These are phyloP conservation scores for Talaromyces atroroseus DNA, from an alignment of 2,329 filamentous ascomycete species.

Conservation along the genomic window DNA sequence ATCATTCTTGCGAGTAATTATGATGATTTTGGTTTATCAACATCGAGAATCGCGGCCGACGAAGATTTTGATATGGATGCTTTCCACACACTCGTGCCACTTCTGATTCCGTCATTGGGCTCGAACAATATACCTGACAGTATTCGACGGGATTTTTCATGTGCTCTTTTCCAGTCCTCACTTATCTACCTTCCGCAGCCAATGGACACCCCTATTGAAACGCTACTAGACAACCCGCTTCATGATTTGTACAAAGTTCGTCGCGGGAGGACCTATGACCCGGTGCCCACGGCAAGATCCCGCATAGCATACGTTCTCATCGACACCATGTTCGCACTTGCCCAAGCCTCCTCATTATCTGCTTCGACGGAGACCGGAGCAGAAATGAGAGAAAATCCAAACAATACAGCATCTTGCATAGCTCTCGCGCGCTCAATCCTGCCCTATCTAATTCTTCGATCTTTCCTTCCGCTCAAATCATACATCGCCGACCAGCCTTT, in stretches of 20 bases:
- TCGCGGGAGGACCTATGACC: constrained; percentile 66
- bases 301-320: constrained; percentile 76
- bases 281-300: constrained; percentile 58
- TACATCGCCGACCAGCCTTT: constrained; percentile 91
- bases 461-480: constrained; percentile 71
- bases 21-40: constrained; percentile 39
- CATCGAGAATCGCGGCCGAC: constrained; percentile 55
- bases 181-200: constrained; percentile 69
- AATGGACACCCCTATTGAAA: constrained; percentile 49
- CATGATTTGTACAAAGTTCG: constrained; percentile 59
- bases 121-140: constrained; percentile 59
- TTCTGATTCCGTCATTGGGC: constrained; percentile 72
- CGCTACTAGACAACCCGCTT: constrained; percentile 49
- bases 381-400: constrained; percentile 7
- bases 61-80: constrained; percentile 75
- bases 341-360: constrained; percentile 42
- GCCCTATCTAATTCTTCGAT: constrained; percentile 75
- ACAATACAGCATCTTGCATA: constrained; percentile 36
- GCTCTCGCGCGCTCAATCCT: constrained; percentile 69
- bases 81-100: constrained; percentile 58
- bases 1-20: constrained; percentile 62
- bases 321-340: constrained; percentile 68
- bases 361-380: constrained; percentile 29
- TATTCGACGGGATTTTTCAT: constrained; percentile 64
- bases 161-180: constrained; percentile 73